These are phyloP conservation scores for Nevesoporus exiguus DNA, from an alignment of 768 basidiomycete genomes.

Conservation along the genomic window DNA sequence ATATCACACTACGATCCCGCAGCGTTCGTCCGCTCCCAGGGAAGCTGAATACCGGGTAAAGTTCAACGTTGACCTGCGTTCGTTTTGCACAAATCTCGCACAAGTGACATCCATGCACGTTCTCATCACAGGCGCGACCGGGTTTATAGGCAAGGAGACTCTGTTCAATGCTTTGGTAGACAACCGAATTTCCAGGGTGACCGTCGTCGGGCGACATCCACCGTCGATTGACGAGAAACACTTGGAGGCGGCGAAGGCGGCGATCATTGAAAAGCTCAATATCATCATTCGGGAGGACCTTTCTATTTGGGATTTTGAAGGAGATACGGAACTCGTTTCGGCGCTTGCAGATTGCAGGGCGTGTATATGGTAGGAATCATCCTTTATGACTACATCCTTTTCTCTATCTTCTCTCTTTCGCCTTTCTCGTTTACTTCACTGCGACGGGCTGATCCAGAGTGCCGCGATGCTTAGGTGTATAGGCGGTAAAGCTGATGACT, in stretches of 20 bases:
- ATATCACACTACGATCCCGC: too few species aligned
- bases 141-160: constrained; percentile 22
- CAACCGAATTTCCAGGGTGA: constrained; percentile 24
- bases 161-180: constrained; percentile 18
- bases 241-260: constrained; percentile 11
- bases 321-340: constrained; percentile 22
- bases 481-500: constrained; percentile 24
- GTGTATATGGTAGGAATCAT: constrained; percentile 21
- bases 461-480: constrained; percentile 16
- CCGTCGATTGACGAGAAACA: constrained; percentile 21
- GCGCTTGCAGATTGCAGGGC: constrained; percentile 21
- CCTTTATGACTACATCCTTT: too few species aligned
- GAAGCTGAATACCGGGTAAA: background rate
- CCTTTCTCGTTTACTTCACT: background rate
- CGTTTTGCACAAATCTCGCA: background rate
- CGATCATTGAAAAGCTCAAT: constrained; percentile 20
- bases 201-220: constrained; percentile 21
- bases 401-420: background rate
- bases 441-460: constrained; percentile 1
- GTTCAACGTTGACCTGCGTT: background rate
- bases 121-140: constrained; percentile 26
- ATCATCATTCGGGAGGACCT: constrained; percentile 25
- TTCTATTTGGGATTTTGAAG: constrained; percentile 26
- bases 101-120: constrained; percentile 19
- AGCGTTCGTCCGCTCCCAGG: too few species aligned